Percentiles rank a stretch among this genome's conserved stretches.
These are phyloP conservation scores for Russula compacta DNA, from an alignment of 768 basidiomycete species.

Conservation along the genomic window DNA sequence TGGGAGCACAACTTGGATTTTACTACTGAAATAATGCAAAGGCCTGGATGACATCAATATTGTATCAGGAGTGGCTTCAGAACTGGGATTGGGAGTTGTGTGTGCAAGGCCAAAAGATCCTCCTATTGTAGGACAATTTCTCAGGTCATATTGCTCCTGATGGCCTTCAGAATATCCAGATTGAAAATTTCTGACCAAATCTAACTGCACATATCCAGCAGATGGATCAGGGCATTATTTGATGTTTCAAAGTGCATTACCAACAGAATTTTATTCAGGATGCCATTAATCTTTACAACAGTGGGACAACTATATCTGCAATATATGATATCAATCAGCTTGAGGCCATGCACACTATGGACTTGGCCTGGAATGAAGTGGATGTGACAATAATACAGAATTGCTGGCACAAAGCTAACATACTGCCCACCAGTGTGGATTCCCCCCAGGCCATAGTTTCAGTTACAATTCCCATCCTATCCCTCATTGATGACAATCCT, in stretches of 20 bases:
- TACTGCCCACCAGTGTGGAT: no score
- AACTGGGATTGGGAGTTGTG: no score
- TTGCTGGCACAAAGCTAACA: no score
- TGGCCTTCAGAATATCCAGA: not conserved
- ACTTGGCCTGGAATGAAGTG: not conserved
- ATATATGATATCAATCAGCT: not conserved
- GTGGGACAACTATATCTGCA: not conserved
- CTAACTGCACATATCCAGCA: not conserved
- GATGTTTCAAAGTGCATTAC: not conserved
- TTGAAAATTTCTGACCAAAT: not conserved
- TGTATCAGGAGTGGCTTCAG: not conserved
- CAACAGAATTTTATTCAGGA: not conserved
- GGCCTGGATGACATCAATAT: not conserved
- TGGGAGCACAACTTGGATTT: no score
- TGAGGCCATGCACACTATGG: not conserved
- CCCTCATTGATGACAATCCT: no score
- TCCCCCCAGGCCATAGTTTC: no score
- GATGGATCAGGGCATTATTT: not conserved
- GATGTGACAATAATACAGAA: not conserved
- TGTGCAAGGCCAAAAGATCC: not conserved
- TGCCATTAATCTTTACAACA: not conserved
- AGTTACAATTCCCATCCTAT: no score
- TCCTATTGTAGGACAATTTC: not conserved
- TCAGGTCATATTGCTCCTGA: not conserved
- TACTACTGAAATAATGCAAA: no score